Percentiles rank a stretch among this genome's conserved stretches.
Evolutionary conservation across 257 asterid species (phyloP).

Genomic region (Hygrophila difformis): DNA sequence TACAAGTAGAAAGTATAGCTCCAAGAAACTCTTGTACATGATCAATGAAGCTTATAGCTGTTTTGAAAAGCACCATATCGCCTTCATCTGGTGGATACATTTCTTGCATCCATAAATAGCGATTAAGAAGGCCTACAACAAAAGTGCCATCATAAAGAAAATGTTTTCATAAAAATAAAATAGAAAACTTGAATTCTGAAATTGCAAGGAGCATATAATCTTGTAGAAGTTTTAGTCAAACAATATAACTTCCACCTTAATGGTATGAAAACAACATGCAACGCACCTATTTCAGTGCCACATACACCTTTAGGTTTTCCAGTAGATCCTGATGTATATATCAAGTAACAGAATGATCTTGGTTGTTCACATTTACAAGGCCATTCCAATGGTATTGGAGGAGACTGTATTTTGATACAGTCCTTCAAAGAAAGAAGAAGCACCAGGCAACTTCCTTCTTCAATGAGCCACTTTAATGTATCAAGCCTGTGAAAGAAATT

Average conservation of each 20-base stretch:
- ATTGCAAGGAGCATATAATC: conserved; percentile 1
- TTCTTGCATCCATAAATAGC: conserved; percentile 83
- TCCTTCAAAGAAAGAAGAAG: conserved; percentile 38
- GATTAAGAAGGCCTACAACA: conserved; percentile 83
- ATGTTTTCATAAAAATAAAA: too few relatives aligned
- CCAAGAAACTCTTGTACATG: conserved; percentile 92
- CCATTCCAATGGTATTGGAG: conserved; percentile 35
- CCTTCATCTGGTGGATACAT: conserved; percentile 54
- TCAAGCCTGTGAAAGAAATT: conserved; percentile 53
- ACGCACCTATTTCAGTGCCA: conserved; percentile 81
- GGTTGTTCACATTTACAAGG: conserved; percentile 58
- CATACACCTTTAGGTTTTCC: conserved; percentile 93
- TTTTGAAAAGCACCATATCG: conserved; percentile 66
- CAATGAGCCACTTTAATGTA: conserved; percentile 53
- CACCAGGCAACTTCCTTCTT: conserved; percentile 40
- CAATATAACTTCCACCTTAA: conserved; percentile 4
- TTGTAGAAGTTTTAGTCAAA: conserved; percentile 4
- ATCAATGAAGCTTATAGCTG: conserved; percentile 87
- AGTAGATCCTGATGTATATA: conserved; percentile 91
- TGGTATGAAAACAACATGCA: conserved; percentile 4
- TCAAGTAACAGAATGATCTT: conserved; percentile 77
- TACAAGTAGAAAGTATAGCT: conserved; percentile 56
- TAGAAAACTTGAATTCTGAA: conserved; percentile 1
- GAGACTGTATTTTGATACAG: conserved; percentile 21
- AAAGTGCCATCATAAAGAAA: conserved; percentile 13